A percentile compares a stretch with the other conserved stretches of the same genome.
Conservation (phyloP, 768 basidiomycete genomes). For the Psilocybe cyanescens region DNA sequence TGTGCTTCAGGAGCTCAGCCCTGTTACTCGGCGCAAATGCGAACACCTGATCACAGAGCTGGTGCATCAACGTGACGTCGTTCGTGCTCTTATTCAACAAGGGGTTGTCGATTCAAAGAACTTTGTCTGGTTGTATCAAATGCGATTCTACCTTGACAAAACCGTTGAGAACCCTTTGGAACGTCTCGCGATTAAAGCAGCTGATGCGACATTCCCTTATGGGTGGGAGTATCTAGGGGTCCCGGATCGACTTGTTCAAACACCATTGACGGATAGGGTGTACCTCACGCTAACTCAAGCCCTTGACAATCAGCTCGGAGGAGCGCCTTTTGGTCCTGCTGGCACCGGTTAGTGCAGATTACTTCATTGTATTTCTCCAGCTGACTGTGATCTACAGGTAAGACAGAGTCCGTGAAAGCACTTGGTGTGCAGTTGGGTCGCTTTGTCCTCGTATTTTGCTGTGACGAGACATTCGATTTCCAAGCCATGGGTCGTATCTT, state of each 20-base stretch:
- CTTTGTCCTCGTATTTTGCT: constrained; percentile 99
- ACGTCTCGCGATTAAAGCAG: constrained; percentile 78
- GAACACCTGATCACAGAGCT: constrained; percentile 99
- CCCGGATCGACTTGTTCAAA: constrained; percentile 95
- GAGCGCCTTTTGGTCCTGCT: constrained; percentile 97
- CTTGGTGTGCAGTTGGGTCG: constrained; percentile 96
- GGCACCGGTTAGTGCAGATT: constrained; percentile 74
- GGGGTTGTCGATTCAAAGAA: constrained; percentile 64
- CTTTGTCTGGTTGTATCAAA: constrained; percentile 96
- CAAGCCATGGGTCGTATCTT: constrained; percentile 99
- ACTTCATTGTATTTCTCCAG: constrained; percentile 12
- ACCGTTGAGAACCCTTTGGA: constrained; percentile 76
- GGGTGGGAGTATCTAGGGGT: constrained; percentile 99
- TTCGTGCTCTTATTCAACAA: constrained; percentile 74
- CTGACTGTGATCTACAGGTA: constrained; percentile 54
- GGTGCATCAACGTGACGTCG: constrained; percentile 97
- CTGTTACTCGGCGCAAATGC: constrained; percentile 95
- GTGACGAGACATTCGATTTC: constrained; percentile 99
- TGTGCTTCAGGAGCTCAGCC: constrained; percentile 85
- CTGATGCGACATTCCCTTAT: constrained; percentile 93
- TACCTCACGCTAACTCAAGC: constrained; percentile 98
- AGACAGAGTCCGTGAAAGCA: constrained; percentile 99
- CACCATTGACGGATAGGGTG: constrained; percentile 94
- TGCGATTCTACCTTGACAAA: constrained; percentile 94
- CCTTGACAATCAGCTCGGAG: constrained; percentile 91